Evolutionary conservation across 2,329 filamentous ascomycete genomes (phyloP), one percentile per base, ranked within the genome.

Genomic region (Microsporum canis): DNA sequence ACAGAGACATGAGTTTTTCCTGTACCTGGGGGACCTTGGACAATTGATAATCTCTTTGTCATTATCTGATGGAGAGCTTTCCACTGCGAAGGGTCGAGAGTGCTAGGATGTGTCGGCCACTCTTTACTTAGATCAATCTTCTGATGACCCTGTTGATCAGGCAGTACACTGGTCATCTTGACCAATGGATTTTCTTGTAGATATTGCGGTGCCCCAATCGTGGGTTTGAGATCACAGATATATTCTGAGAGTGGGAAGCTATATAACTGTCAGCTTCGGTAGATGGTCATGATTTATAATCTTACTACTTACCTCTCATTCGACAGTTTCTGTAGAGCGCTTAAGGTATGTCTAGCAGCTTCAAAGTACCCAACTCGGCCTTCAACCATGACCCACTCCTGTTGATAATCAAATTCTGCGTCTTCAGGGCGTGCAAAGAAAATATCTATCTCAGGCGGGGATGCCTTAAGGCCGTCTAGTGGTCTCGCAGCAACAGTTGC

Each of bases 1-100:
- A 92, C 83, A 0, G 89, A 94, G 0, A 91, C 87, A 65, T 87
- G 87, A 0, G 91, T 96, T 70, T 96, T 96, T 3, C 85, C 85
- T 1, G 85, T 87, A 3, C 85, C 85, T 0, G 90, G 91, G 7
- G 91, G 91, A 0, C 91, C 91, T 75, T 96, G 91, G 0, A 96
- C 74, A 36, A 96, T 84, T 0, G 89, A 84, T 0, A 96, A 69
- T 55, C 83, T 82, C 61, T 84, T 87, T 0, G 85, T 87, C 0
- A 94, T 73, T 63, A 95, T 91, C 0, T 83, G 78, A 14, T 81
- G 75, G 0, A 94, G 78, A 0, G 89, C 90, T 2, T 75, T 71
- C 45, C 84, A 79, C 69, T 96, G 91, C 0, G 88, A 90, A 0
- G 73, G 68, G 66, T 96, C 90, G 6, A 96, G 79, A 34, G 75